phyloP scores from a whole-genome alignment of 768 basidiomycete species.

The Dentipellis fragilis region DNA sequence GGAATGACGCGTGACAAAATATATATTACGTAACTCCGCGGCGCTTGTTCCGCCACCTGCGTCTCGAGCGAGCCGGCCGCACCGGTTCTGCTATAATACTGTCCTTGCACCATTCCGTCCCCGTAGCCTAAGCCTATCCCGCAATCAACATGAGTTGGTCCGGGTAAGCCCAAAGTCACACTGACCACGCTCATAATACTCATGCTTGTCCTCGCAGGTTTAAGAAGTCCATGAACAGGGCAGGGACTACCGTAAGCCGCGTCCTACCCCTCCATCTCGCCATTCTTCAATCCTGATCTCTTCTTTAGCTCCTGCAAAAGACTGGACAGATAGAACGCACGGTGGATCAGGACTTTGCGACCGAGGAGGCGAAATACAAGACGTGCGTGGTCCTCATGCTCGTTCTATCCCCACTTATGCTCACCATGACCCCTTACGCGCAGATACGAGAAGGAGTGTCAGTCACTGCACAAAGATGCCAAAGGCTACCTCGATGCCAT shows the following conservation, averaged over 20 bases:
- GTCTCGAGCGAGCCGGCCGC: no score
- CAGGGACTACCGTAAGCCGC: slow-evolving; percentile 72
- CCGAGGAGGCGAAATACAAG: slow-evolving; percentile 87
- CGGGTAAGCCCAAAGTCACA: neutral
- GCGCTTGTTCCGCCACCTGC: no score
- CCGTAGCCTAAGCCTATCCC: neutral
- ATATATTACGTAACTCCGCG: no score
- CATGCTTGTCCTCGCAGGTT: slow-evolving; percentile 37
- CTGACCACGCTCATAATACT: neutral
- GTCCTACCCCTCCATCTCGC: neutral
- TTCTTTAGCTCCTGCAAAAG: slow-evolving; percentile 80
- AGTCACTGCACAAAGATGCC: slow-evolving; percentile 86
- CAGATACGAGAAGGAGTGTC: slow-evolving; percentile 96
- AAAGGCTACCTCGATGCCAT: slow-evolving; percentile 94
- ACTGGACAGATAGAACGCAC: slow-evolving; percentile 97
- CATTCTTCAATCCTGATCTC: slow-evolving; percentile 6
- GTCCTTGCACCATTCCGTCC: neutral
- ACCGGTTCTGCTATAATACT: neutral
- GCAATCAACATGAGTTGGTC: slow-evolving; percentile 6
- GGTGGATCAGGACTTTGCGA: slow-evolving; percentile 85
- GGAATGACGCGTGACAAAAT: no score
- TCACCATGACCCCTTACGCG: neutral
- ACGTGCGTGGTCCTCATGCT: slow-evolving; percentile 43
- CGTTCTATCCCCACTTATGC: neutral
- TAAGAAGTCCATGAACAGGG: slow-evolving; percentile 89